Conservation (phyloP, 2,329 filamentous ascomycete species). For the Zarea fungicola region DNA sequence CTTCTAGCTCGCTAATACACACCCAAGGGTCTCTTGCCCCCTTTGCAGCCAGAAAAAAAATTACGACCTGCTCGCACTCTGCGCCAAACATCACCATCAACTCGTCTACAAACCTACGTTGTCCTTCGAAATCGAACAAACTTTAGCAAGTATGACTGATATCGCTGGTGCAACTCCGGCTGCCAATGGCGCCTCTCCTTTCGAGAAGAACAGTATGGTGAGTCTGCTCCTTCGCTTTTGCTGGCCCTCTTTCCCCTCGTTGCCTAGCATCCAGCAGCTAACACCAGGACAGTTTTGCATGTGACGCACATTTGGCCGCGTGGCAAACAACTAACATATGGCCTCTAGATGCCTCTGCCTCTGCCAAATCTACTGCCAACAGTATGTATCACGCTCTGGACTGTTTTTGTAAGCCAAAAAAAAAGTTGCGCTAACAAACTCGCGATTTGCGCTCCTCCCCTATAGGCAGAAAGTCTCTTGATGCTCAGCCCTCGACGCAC, state of each 20-base stretch:
- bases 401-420: no score
- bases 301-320: slow-evolving; percentile 12
- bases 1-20: slow-evolving; percentile 11
- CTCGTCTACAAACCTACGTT: not conserved
- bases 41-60: slow-evolving; percentile 10
- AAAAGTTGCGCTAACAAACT: slow-evolving; percentile 7
- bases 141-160: slow-evolving; percentile 34
- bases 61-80: not conserved
- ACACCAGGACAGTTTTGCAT: slow-evolving; percentile 14
- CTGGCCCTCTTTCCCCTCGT: not conserved
- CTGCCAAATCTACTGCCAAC: slow-evolving; percentile 20
- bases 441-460: slow-evolving; percentile 1
- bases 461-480: slow-evolving; percentile 8
- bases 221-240: slow-evolving; percentile 22
- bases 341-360: slow-evolving; percentile 8
- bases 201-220: slow-evolving; percentile 50
- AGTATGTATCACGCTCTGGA: slow-evolving; percentile 25
- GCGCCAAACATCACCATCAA: slow-evolving; percentile 7
- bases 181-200: slow-evolving; percentile 42
- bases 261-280: slow-evolving; percentile 11
- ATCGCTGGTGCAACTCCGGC: slow-evolving; percentile 32
- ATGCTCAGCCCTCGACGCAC: slow-evolving; percentile 54
- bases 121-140: slow-evolving; percentile 7
- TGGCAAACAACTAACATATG: slow-evolving; percentile 12
- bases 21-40: slow-evolving; percentile 12